phyloP scores from a whole-genome alignment of 169 alveolate species.

The Amoebophrya sp. region DNA sequence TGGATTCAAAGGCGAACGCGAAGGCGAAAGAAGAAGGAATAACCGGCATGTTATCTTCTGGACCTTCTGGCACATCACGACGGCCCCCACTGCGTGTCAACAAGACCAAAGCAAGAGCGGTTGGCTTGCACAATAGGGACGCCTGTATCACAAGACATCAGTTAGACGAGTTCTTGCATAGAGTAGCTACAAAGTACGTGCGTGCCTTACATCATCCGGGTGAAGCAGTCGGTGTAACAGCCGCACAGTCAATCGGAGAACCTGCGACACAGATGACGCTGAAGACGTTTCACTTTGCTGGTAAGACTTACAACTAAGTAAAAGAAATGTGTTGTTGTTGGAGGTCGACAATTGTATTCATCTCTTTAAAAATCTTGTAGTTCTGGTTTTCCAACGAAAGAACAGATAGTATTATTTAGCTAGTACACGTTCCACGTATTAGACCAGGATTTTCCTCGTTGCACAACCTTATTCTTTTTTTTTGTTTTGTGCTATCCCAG shows the following conservation, averaged over 20 bases:
- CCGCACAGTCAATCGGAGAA: conserved; percentile 98
- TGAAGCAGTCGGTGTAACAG: conserved; percentile 99
- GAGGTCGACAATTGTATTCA: not conserved
- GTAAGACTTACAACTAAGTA: conserved; percentile 37
- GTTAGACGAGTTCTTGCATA: conserved; percentile 45
- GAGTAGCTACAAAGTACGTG: conserved; percentile 80
- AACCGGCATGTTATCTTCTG: not conserved
- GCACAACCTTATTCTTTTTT: not conserved
- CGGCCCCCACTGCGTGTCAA: not conserved
- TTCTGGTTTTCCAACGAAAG: not conserved
- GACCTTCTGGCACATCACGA: no score
- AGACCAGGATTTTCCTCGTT: no score
- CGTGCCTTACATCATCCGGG: conserved; percentile 91
- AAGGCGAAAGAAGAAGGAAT: not conserved
- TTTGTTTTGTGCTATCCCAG: conserved; percentile 12
- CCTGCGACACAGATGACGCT: conserved; percentile 99
- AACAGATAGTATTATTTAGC: not conserved
- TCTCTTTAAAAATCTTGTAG: not conserved
- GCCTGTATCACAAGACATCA: conserved; percentile 38
- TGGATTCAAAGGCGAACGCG: no score
- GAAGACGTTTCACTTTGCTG: conserved; percentile 98
- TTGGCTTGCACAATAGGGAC: not conserved
- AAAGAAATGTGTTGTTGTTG: not conserved
- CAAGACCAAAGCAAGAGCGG: not conserved
- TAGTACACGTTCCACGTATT: not conserved